phyloP scores from a whole-genome alignment of 495 filamentous ascomycete species.

The Penicillium coprophilum region DNA sequence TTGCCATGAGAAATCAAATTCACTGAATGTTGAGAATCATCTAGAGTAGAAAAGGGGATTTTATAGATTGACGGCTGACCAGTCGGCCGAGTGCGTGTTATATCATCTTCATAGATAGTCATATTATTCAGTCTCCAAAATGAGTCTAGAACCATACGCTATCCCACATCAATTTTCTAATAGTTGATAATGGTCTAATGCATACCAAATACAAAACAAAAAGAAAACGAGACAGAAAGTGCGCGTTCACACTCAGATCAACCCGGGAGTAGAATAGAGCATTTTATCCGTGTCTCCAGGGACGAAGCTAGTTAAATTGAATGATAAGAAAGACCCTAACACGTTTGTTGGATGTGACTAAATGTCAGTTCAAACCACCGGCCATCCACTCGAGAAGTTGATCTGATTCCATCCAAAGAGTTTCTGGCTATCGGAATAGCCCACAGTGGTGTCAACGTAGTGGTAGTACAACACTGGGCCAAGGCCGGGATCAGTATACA shows the following conservation, averaged over 20 bases:
- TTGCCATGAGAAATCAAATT: neutral
- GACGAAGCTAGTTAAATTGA: no score
- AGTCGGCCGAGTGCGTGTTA: neutral
- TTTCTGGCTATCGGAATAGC: slow-evolving; percentile 63
- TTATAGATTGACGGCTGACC: neutral
- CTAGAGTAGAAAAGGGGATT: neutral
- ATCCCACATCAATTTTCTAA: no score
- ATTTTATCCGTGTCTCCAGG: no score
- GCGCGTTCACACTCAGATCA: no score
- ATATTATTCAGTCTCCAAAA: neutral
- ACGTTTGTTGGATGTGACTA: no score
- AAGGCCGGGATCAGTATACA: slow-evolving; percentile 47
- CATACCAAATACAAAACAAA: no score
- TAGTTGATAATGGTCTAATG: no score
- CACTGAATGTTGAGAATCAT: neutral
- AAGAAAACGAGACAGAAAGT: no score
- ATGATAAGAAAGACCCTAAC: no score
- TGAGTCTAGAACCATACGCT: neutral
- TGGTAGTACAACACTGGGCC: slow-evolving; percentile 70
- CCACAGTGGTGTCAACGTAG: slow-evolving; percentile 64
- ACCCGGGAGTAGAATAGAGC: no score
- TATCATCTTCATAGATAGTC: no score
- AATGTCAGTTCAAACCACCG: slow-evolving; percentile 41
- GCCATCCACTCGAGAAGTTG: slow-evolving; percentile 67
- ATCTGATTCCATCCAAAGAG: slow-evolving; percentile 68